These are phyloP conservation scores for Pichia sp. DNA, from an alignment of 1,139 yeast genomes.

Conservation along the genomic window DNA sequence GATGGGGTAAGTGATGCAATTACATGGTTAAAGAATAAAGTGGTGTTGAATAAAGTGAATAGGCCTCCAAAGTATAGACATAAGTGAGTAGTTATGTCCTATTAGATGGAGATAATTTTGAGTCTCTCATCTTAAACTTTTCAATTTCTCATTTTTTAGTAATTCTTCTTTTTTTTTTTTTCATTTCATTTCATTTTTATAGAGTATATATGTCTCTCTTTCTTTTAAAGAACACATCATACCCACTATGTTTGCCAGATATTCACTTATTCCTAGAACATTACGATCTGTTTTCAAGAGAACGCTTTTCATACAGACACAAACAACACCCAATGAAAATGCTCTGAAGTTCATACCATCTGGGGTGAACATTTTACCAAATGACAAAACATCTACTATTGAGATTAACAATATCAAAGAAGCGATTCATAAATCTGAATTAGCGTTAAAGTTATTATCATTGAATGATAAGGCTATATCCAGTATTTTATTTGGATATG, in stretches of 20 bases:
- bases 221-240: too few species aligned
- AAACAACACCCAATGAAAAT: slow-evolving; percentile 84
- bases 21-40: slow-evolving; percentile 78
- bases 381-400: slow-evolving; percentile 35
- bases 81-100: neutral
- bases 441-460: slow-evolving; percentile 47
- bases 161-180: neutral
- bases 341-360: slow-evolving; percentile 87
- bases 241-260: too few species aligned
- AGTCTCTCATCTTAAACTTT: neutral
- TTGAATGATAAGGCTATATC: slow-evolving; percentile 38
- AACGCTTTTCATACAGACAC: slow-evolving; percentile 41
- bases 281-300: too few species aligned
- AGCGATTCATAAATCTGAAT: slow-evolving; percentile 41
- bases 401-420: slow-evolving; percentile 52
- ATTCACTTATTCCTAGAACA: too few species aligned
- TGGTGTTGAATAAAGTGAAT: slow-evolving; percentile 67
- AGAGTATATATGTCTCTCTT: too few species aligned
- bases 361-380: slow-evolving; percentile 36
- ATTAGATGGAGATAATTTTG: too few species aligned
- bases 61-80: slow-evolving; percentile 49
- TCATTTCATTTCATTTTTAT: neutral
- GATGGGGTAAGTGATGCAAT: slow-evolving; percentile 82
- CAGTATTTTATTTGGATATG: slow-evolving; percentile 48
- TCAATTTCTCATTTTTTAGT: neutral